Conservation (phyloP, 257 asterid species). For the Solanum arcanum region DNA sequence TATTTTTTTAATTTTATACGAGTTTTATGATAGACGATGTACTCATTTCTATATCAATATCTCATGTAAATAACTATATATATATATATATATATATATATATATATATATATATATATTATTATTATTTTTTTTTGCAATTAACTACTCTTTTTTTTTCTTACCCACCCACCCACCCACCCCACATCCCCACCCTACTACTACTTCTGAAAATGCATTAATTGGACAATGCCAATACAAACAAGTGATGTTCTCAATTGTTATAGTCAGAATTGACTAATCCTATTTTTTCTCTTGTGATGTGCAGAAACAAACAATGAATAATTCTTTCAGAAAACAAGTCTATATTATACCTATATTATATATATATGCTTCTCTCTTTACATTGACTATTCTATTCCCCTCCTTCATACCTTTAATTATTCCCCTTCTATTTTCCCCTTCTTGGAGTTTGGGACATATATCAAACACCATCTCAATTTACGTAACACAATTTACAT, state of each 20-base stretch:
- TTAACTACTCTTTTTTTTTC: neutral
- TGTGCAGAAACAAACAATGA: constrained; percentile 1
- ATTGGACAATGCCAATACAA: constrained; percentile 5
- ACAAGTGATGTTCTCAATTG: constrained; percentile 25
- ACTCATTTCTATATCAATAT: neutral
- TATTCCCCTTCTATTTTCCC: neutral
- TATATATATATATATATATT: neutral
- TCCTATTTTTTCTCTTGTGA: neutral
- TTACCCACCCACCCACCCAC: neutral
- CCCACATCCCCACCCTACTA: neutral
- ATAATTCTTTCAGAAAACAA: neutral
- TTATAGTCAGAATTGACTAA: constrained; percentile 28
- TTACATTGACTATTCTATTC: neutral
- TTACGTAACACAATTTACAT: too few relatives aligned
- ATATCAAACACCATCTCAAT: neutral
- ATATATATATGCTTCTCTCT: neutral
- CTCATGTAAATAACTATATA: neutral
- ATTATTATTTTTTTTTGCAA: neutral
- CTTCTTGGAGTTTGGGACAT: constrained; percentile 1
- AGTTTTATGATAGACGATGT: rapidly evolving
- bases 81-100: neutral
- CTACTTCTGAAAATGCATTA: neutral
- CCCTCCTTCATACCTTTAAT: neutral
- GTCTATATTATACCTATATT: neutral
- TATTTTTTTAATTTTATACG: too few relatives aligned